These are phyloP conservation scores for Monosporascus sp. DNA, from an alignment of 2,329 filamentous ascomycete genomes.

Conservation along the genomic window DNA sequence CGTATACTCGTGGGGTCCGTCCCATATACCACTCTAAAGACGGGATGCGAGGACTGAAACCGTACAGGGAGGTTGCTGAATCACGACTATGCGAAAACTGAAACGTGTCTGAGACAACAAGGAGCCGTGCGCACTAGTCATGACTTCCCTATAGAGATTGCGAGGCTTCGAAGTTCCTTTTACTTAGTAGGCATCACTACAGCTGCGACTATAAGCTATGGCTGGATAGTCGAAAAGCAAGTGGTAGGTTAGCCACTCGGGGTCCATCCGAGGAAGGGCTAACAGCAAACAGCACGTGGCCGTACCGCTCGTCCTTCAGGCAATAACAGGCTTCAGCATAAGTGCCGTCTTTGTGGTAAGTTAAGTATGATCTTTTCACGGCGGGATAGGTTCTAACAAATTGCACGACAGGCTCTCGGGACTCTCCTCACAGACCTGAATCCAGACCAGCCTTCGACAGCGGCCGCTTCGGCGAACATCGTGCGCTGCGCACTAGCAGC, in stretches of 20 bases:
- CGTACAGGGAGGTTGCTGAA: constrained; percentile 6
- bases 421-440: constrained; percentile 15
- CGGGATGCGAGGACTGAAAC: background rate
- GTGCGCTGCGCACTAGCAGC: constrained; percentile 16
- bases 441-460: constrained; percentile 13
- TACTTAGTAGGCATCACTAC: constrained; percentile 4
- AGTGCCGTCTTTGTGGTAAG: constrained; percentile 12
- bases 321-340: constrained; percentile 7
- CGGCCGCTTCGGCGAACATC: constrained; percentile 17
- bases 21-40: too few species aligned
- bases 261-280: background rate
- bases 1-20: constrained; percentile 12
- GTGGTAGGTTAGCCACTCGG: constrained; percentile 2
- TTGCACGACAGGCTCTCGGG: constrained; percentile 3
- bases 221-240: constrained; percentile 10
- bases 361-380: background rate
- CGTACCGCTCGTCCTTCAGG: constrained; percentile 6
- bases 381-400: background rate
- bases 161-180: constrained; percentile 6
- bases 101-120: too few species aligned
- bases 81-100: constrained; percentile 4
- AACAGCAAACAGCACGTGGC: constrained; percentile 4
- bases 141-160: constrained; percentile 10
- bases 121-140: too few species aligned
- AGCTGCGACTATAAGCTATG: constrained; percentile 6